Base-by-base conservation (phyloP, 1,139 yeast genomes). In the Blastobotrys ciferrii region DNA sequence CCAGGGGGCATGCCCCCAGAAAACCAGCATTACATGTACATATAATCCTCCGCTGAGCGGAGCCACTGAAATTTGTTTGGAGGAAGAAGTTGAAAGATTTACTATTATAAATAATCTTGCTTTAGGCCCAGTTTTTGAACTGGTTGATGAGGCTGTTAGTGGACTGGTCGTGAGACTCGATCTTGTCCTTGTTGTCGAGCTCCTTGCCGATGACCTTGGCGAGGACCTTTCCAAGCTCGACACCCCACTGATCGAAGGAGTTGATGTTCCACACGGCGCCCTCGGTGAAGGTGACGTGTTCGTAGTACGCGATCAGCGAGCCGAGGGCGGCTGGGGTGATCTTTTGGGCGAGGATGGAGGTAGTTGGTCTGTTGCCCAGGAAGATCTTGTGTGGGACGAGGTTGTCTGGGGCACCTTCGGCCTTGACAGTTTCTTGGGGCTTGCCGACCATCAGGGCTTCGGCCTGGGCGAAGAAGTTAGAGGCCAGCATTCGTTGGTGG, bases 181-280 rank as follows among this genome's bases (percentile, higher is more conserved):
- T 83, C 45, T 74, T 72, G 44, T 70, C 68, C 48, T 73, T 65
- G 66, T 78, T 81, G 58, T 84, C 83, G 67, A 92, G 82, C 74
- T 92, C 96, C 63, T 80, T 78, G 61, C 95, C 94, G 66, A 92
- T 92, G 55, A 79, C 95, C 83, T 92, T 92, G 67, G 98, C 98
- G 67, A 92, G 81, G 48, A 86, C 95, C 77, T 92, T 92, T 70
- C 98, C 98, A 64, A 92, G 85, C 76, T 92, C 98, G 64, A 92
- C 98, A 73, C 98, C 98, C 96, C 98, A 92, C 78, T 92, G 98
- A 77, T 92, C 98, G 68, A 88, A 92, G 14, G 98, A 91, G 81
- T 92, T 92, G 76, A 92, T 91, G 80, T 94, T 92, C 98, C 98
- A 92, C 65, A 92, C 74, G 52, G 98, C 98, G 73, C 98, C 98